Conservation (phyloP, 129 eudicot genomes). For the Artemisia argyi region DNA sequence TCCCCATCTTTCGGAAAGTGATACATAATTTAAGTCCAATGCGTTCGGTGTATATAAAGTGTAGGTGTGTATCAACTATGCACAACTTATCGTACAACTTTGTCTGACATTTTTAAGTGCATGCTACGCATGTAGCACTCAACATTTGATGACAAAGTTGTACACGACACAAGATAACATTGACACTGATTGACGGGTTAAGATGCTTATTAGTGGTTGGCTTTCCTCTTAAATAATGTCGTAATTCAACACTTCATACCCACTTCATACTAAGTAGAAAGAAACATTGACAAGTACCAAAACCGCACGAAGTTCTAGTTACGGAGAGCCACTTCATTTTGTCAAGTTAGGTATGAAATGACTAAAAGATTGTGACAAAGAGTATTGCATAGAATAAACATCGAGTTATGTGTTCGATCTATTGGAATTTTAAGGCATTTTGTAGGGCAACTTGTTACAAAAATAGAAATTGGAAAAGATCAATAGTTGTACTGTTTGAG, state of each 20-base stretch:
- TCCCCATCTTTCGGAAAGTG: neutral
- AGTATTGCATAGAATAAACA: slow-evolving; percentile 1
- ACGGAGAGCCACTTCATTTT: slow-evolving; percentile 29
- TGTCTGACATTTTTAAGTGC: neutral
- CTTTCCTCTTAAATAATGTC: slow-evolving; percentile 14
- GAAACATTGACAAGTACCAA: slow-evolving; percentile 24
- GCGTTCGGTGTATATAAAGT: too few species aligned
- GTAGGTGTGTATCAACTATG: neutral
- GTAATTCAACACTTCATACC: slow-evolving; percentile 23
- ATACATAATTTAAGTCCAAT: too few species aligned
- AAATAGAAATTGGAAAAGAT: slow-evolving; percentile 24
- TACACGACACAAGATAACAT: slow-evolving; percentile 13
- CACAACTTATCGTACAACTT: neutral
- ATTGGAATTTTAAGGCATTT: neutral
- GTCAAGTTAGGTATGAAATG: slow-evolving; percentile 37
- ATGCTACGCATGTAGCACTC: slow-evolving; percentile 4
- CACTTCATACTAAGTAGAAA: slow-evolving; percentile 24
- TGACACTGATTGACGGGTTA: slow-evolving; percentile 11
- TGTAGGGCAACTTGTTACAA: slow-evolving; percentile 27
- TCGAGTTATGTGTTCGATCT: slow-evolving; percentile 12
- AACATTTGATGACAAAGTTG: slow-evolving; percentile 8
- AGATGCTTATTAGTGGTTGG: neutral
- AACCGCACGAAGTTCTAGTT: slow-evolving; percentile 31
- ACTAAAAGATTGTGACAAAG: slow-evolving; percentile 23
- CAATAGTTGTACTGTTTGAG: slow-evolving; percentile 16